Conservation (phyloP, 768 basidiomycete genomes). For the Suillus sp. region DNA sequence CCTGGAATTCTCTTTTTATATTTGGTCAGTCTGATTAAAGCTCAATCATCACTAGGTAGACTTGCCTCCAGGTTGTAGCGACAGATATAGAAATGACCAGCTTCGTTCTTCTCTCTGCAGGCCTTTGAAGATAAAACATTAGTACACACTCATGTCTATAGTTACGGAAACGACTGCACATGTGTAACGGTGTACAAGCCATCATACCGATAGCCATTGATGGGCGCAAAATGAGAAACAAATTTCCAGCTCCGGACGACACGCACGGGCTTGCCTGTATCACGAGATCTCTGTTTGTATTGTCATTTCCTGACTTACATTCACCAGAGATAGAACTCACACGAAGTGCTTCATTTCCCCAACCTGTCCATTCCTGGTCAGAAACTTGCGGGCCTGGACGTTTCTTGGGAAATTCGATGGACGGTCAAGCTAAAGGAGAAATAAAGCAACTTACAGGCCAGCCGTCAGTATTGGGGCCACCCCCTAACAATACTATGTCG, state of each 20-base stretch:
- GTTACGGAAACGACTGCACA: slow-evolving; percentile 17
- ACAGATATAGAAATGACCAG: slow-evolving; percentile 20
- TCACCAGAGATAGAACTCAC: slow-evolving; percentile 13
- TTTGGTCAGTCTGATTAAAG: not conserved
- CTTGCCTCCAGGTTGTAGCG: slow-evolving; percentile 30
- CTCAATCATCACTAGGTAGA: not conserved
- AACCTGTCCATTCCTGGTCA: slow-evolving; percentile 25
- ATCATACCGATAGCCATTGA: slow-evolving; percentile 31
- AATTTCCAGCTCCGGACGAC: slow-evolving; percentile 27
- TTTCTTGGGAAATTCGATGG: slow-evolving; percentile 14
- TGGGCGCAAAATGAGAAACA: slow-evolving; percentile 29
- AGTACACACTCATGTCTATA: not conserved
- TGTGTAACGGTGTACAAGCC: slow-evolving; percentile 29
- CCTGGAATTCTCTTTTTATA: slow-evolving; percentile 28
- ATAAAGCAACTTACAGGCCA: slow-evolving; percentile 12
- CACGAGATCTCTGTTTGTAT: slow-evolving; percentile 22
- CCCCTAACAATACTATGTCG: slow-evolving; percentile 16
- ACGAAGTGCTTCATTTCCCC: slow-evolving; percentile 19
- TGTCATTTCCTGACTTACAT: not conserved
- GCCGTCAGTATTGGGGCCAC: slow-evolving; percentile 7
- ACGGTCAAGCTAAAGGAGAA: not conserved
- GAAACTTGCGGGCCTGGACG: slow-evolving; percentile 20
- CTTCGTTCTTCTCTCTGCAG: slow-evolving; percentile 22
- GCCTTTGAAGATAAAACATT: slow-evolving; percentile 14
- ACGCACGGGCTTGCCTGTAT: slow-evolving; percentile 25